These are phyloP conservation scores for Cornus suecica DNA, from an alignment of 148 eudicot species.

Conservation along the genomic window DNA sequence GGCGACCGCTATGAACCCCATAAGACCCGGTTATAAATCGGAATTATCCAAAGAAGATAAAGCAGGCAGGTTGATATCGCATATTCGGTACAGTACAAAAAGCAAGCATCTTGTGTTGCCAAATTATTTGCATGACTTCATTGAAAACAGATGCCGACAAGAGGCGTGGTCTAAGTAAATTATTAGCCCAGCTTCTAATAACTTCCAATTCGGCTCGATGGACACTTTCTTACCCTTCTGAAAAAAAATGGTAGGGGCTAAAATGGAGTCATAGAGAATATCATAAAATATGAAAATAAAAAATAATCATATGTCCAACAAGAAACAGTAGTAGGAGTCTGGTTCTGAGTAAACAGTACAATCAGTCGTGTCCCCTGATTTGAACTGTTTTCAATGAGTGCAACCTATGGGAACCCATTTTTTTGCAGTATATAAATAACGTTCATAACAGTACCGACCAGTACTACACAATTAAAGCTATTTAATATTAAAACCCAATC, in stretches of 20 bases:
- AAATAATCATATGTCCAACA: not conserved
- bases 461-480: not conserved
- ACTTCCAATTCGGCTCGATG: too few species aligned
- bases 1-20: not conserved
- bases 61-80: too few species aligned
- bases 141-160: not conserved
- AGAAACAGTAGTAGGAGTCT: not conserved
- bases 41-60: too few species aligned
- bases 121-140: not conserved
- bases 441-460: not conserved
- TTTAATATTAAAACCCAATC: not conserved
- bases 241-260: not conserved
- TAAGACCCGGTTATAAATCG: not conserved
- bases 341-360: too few species aligned
- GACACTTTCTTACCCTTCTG: not conserved
- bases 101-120: not conserved
- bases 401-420: not conserved
- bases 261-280: not conserved
- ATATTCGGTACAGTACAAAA: too few species aligned
- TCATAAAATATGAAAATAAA: not conserved
- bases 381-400: not conserved
- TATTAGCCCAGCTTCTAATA: not conserved
- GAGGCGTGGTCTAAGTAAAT: not conserved
- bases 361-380: not conserved
- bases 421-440: not conserved